These are phyloP conservation scores for Echium plantagineum DNA, from an alignment of 257 asterid species.

Conservation along the genomic window DNA sequence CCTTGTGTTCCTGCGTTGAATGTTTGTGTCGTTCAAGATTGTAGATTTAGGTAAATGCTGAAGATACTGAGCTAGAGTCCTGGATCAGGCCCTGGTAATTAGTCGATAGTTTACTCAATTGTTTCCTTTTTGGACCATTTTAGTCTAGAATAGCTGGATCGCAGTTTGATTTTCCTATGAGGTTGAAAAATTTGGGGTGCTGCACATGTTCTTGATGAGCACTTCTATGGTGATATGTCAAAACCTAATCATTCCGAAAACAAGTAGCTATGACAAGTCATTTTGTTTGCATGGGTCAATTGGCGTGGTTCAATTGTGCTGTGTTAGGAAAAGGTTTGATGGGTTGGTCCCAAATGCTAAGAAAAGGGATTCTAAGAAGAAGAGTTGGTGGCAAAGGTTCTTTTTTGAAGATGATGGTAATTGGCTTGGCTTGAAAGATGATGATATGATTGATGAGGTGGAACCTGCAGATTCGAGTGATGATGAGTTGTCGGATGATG, in stretches of 20 bases:
- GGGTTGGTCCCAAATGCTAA: conserved; percentile 59
- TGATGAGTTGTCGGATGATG: conserved; percentile 53
- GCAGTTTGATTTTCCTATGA: conserved; percentile 33
- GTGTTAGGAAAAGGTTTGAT: conserved; percentile 36
- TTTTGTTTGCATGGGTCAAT: conserved; percentile 17
- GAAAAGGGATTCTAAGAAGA: conserved; percentile 40
- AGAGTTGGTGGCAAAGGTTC: conserved; percentile 79
- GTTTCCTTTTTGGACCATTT: too few species aligned
- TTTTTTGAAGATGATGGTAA: conserved; percentile 73
- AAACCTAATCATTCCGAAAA: conserved; percentile 35
- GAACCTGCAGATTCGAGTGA: conserved; percentile 37
- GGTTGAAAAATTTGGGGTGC: conserved; percentile 57
- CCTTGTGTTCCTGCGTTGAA: too few species aligned
- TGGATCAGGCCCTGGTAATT: too few species aligned
- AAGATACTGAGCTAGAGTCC: too few species aligned
- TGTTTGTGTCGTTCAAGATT: too few species aligned
- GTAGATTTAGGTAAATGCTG: too few species aligned
- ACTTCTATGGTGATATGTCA: conserved; percentile 57
- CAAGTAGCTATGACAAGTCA: conserved; percentile 15
- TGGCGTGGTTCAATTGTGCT: conserved; percentile 23
- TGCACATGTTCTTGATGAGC: conserved; percentile 76
- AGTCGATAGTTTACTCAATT: too few species aligned
- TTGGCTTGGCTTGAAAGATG: conserved; percentile 89
- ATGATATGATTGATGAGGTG: conserved; percentile 44
- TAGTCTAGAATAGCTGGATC: conserved; percentile 12